phyloP scores from a whole-genome alignment of 441 rosid species.

The Adansonia gregorii region DNA sequence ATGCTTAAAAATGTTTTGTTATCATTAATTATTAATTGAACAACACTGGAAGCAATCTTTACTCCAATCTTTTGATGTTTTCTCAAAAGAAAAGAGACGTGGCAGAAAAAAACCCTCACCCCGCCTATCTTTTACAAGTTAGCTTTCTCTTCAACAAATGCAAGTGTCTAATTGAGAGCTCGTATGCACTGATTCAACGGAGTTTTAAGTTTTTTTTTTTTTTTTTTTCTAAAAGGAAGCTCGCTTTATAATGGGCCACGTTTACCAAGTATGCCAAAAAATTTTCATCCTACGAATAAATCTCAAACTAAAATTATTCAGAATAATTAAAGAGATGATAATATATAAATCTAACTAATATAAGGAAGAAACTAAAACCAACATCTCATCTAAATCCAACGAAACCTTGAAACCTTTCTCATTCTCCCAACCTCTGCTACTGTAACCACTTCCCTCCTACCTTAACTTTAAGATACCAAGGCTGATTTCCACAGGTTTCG shows the following conservation, averaged over 20 bases:
- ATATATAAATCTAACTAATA: neutral
- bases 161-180: neutral
- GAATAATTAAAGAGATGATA: neutral
- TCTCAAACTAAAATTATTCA: neutral
- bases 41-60: slow-evolving; percentile 6
- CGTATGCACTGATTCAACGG: neutral
- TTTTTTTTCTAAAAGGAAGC: no score
- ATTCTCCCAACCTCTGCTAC: neutral
- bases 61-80: neutral
- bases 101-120: neutral
- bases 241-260: neutral
- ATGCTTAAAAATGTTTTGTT: neutral
- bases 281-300: neutral
- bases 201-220: no score
- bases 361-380: neutral
- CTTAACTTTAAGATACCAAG: neutral
- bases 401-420: neutral
- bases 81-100: neutral
- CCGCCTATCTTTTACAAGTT: neutral
- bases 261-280: neutral
- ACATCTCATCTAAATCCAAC: neutral
- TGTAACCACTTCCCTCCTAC: neutral
- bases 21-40: slow-evolving; percentile 2
- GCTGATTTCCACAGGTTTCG: neutral
- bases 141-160: neutral